Percentiles rank a stretch among this genome's conserved stretches.
Evolutionary conservation across 2,329 filamentous ascomycete genomes (phyloP).

Genomic region (Penicillium sp.): DNA sequence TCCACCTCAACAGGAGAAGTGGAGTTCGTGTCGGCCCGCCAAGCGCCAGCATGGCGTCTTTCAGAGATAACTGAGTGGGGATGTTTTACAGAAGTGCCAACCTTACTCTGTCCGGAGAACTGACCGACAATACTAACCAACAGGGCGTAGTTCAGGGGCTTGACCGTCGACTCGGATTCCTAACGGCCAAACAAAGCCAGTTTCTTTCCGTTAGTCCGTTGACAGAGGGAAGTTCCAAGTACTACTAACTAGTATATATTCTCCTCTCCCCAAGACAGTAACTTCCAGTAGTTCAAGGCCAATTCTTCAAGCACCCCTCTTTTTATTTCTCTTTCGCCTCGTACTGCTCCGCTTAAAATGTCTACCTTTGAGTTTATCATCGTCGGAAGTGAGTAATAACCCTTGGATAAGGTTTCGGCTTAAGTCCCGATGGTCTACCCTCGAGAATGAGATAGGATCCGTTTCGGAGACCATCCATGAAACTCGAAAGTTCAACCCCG

Average conservation of each 20-base stretch:
- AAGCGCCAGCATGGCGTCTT: neutral
- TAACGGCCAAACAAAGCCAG: neutral
- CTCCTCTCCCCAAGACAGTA: no score
- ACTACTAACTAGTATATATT: neutral
- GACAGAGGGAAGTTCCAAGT: neutral
- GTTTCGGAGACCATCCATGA: neutral
- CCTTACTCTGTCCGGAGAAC: neutral
- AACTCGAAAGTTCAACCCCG: neutral
- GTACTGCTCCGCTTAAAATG: conserved; percentile 6
- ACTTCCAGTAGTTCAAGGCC: no score
- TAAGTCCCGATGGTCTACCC: neutral
- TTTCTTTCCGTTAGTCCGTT: neutral
- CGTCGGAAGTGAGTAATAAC: conserved; percentile 21
- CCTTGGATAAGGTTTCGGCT: neutral
- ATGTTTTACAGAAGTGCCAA: neutral
- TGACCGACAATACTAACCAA: conserved; percentile 1
- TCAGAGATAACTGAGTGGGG: neutral
- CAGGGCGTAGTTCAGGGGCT: neutral
- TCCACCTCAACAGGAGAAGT: conserved; percentile 1
- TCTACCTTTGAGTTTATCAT: conserved; percentile 22
- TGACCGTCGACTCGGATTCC: neutral
- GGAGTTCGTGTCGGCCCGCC: neutral
- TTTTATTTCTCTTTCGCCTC: no score
- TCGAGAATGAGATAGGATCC: neutral
- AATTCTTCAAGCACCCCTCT: no score